Base-by-base conservation (phyloP, 2,329 filamentous ascomycete species). In the Cucurbitaria berberidis region DNA sequence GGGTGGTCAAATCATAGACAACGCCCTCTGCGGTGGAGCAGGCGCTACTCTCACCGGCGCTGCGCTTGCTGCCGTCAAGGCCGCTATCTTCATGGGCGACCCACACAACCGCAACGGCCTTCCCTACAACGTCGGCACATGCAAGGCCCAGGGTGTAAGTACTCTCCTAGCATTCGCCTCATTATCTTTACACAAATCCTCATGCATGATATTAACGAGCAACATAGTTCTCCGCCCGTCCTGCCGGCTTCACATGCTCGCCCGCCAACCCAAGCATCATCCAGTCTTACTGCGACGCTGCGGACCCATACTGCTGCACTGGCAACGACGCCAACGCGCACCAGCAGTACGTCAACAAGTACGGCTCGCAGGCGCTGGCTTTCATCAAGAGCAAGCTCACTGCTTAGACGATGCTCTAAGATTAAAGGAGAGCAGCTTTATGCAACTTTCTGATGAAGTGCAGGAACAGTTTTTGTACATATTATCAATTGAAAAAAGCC, bases 261-360 rank as follows among this genome's bases (percentile, higher is more conserved):
- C 78, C 79, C 1, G 80, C 83, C 5, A 78, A 58, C 9, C 78
- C 77, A 30, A 78, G 72, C 67, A 85, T 83, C 63, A 83, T 88
- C 61, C 77, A 86, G 74, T 85, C 83, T 4, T 89, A 88, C 78
- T 89, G 86, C 70, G 86, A 89, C 62, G 75, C 81, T 4, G 66
- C 81, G 3, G 86, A 89, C 58, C 85, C 85, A 0, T 88, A 86
- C 75, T 89, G 86, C 79, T 89, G 85, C 73, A 86, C 82, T 36
- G 86, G 86, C 43, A 86, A 80, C 62, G 79, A 88, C 54, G 77
- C 80, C 22, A 81, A 82, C 62, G 79, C 81, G 6, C 86, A 88
- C 70, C 82, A 87, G 68, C 80, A 84, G 44, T 89, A 89, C 53
- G 85, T 82, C 2, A 74, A 68, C 55, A 83, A 83, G 62, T 89